Base-by-base conservation (phyloP, 768 basidiomycete genomes). In the Amanita fuliginea region DNA sequence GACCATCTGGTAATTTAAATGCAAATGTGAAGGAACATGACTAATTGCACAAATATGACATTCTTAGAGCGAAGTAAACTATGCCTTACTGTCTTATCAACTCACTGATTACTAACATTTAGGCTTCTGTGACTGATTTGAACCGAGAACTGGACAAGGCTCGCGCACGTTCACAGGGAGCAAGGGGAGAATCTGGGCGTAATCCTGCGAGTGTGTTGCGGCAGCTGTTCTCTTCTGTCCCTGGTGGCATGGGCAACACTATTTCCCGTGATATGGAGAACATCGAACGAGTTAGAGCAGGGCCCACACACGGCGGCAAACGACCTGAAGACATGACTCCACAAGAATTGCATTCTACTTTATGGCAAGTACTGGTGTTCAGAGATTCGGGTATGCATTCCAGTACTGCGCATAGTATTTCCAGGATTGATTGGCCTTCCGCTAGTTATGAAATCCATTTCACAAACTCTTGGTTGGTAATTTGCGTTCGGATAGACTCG, bases 341-440 rank as follows among this genome's bases (percentile, higher is more conserved):
- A 3, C 88, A 94, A 64, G 90, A 97, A 63, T 56, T 95, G 44
- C 89, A 93, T 62, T 67, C 76, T 1, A 78, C 81, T 2, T 66
- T 94, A 18, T 94, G 91, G 90, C 79, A 89, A 65, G 79, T 95
- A 5, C 63, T 97, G 60, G 80, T 72, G 22, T 94, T 94, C 67
- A 73, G 90, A 44, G 92, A 95, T 65, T 79, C 80, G 4, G 77
- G 82, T 81, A 49, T 9, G 74, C 59, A 16, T 52, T 24, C 13
- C 39, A 6, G 34, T 28, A 41, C 22, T 47, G 7, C 21, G n/a
- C 35, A 4, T 16, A 10, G 14, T 26, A 8, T 4, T 19, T 4
- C n/a, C 35, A 9, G 14, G 16, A 32, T 32, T 32, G 32, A 32
- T 26, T 35, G 13, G 28, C n/a, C n/a, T 11, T 5, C 34, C 22